A percentile compares a stretch with the other conserved stretches of the same genome.
phyloP scores from a whole-genome alignment of 2,329 filamentous ascomycete genomes.

The Pseudonectria buxi region DNA sequence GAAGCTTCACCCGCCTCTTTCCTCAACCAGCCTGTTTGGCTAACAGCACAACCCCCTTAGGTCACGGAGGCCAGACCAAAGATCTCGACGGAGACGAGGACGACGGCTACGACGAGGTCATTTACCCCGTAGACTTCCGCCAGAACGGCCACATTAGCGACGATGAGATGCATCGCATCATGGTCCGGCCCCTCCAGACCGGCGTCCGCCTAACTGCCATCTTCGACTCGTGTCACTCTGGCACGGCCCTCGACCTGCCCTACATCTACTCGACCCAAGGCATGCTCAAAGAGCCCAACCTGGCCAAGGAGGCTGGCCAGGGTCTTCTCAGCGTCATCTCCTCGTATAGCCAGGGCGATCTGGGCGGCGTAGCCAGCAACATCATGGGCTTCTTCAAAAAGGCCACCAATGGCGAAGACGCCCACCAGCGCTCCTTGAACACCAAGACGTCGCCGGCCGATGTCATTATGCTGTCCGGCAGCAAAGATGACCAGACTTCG shows the following conservation, averaged over 20 bases:
- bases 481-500: slow-evolving; percentile 94
- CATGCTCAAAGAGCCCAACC: slow-evolving; percentile 61
- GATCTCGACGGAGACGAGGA: slow-evolving; percentile 75
- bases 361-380: slow-evolving; percentile 73
- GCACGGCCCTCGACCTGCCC: slow-evolving; percentile 58
- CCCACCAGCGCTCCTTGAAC: slow-evolving; percentile 68
- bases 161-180: slow-evolving; percentile 74
- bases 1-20: slow-evolving; percentile 18
- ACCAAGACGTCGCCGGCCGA: slow-evolving; percentile 94
- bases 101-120: slow-evolving; percentile 76
- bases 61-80: slow-evolving; percentile 75
- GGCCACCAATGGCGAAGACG: slow-evolving; percentile 73
- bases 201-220: slow-evolving; percentile 56
- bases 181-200: slow-evolving; percentile 50
- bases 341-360: slow-evolving; percentile 62
- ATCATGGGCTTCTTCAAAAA: slow-evolving; percentile 85
- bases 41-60: slow-evolving; percentile 28
- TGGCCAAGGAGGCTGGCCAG: slow-evolving; percentile 61
- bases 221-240: slow-evolving; percentile 62
- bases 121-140: slow-evolving; percentile 77
- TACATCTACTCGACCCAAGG: slow-evolving; percentile 65
- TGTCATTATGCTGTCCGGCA: slow-evolving; percentile 96
- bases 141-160: slow-evolving; percentile 76
- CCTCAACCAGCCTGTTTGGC: slow-evolving; percentile 1
- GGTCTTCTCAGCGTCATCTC: slow-evolving; percentile 54